Percentiles rank a stretch among this genome's conserved stretches.
Evolutionary conservation across 2,329 filamentous ascomycete species (phyloP).

Genomic region (Penicillium olsonii): DNA sequence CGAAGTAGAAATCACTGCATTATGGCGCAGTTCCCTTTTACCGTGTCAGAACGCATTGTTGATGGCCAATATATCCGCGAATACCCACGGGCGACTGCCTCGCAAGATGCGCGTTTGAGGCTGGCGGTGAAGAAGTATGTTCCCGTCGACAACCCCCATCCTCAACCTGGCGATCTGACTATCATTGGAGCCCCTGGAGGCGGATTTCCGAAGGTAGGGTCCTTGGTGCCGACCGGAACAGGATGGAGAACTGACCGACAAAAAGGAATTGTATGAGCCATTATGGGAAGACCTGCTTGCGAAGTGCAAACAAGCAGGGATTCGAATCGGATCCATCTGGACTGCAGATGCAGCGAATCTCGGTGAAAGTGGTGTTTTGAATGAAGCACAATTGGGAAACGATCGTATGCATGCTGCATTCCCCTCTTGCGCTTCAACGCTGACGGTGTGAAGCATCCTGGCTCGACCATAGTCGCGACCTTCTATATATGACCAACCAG

Average conservation of each 20-base stretch:
- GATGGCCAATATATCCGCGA: constrained; percentile 13
- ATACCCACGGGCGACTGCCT: constrained; percentile 4
- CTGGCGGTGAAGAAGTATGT: constrained; percentile 10
- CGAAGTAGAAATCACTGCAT: too few relatives aligned
- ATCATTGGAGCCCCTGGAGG: constrained; percentile 12
- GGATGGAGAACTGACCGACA: background rate
- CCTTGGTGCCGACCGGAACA: too few relatives aligned
- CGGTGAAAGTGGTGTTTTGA: constrained; percentile 4
- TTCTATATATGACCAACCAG: constrained; percentile 6
- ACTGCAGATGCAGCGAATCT: constrained; percentile 5
- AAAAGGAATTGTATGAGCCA: constrained; percentile 7
- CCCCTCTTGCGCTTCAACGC: background rate
- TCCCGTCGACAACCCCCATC: constrained; percentile 4
- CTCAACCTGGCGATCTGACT: constrained; percentile 10
- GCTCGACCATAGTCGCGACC: constrained; percentile 37
- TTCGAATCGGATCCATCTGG: constrained; percentile 2
- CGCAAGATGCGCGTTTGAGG: background rate
- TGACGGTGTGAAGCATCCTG: constrained; percentile 58
- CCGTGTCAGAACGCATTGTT: constrained; percentile 9
- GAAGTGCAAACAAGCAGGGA: background rate
- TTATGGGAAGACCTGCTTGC: constrained; percentile 5
- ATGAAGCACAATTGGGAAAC: constrained; percentile 4
- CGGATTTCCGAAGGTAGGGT: constrained; percentile 11
- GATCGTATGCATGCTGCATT: background rate
- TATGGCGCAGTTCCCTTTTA: constrained; percentile 13